phyloP scores from a whole-genome alignment of 2,329 filamentous ascomycete species.

The Clarireedia hainanense region DNA sequence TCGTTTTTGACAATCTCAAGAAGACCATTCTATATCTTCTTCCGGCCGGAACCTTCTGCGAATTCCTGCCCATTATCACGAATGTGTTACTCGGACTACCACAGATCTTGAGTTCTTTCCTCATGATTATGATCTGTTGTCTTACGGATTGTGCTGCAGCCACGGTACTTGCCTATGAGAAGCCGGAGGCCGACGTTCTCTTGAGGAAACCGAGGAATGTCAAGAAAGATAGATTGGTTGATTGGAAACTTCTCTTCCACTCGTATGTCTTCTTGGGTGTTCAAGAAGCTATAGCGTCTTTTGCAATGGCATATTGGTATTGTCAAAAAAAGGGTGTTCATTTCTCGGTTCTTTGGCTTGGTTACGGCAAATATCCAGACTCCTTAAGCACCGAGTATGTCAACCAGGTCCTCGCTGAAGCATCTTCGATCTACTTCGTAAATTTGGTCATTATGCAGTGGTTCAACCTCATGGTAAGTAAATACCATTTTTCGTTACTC shows the following conservation, averaged over 20 bases:
- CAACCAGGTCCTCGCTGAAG: slow-evolving; percentile 30
- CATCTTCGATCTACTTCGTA: slow-evolving; percentile 60
- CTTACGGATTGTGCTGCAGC: slow-evolving; percentile 70
- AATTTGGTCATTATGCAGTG: slow-evolving; percentile 74
- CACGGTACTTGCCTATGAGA: slow-evolving; percentile 66
- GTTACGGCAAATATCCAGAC: slow-evolving; percentile 45
- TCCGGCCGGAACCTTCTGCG: slow-evolving; percentile 50
- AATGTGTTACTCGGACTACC: slow-evolving; percentile 52
- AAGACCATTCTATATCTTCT: slow-evolving; percentile 57
- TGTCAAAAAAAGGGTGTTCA: slow-evolving; percentile 51
- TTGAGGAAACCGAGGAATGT: slow-evolving; percentile 58
- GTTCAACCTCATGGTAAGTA: slow-evolving; percentile 55
- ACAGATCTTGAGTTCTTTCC: slow-evolving; percentile 49
- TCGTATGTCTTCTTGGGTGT: slow-evolving; percentile 64
- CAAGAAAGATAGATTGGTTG: slow-evolving; percentile 62
- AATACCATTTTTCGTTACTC: neutral
- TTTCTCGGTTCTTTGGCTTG: slow-evolving; percentile 58
- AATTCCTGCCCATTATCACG: slow-evolving; percentile 52
- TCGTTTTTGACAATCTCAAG: slow-evolving; percentile 74
- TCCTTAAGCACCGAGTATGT: slow-evolving; percentile 43
- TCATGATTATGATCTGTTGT: slow-evolving; percentile 44
- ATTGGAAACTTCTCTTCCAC: slow-evolving; percentile 64
- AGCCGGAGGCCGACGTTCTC: slow-evolving; percentile 67
- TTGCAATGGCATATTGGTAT: slow-evolving; percentile 60
- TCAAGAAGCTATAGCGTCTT: slow-evolving; percentile 49